These are phyloP conservation scores for Xylaria sp. DNA, from an alignment of 2,329 filamentous ascomycete genomes.

Conservation along the genomic window DNA sequence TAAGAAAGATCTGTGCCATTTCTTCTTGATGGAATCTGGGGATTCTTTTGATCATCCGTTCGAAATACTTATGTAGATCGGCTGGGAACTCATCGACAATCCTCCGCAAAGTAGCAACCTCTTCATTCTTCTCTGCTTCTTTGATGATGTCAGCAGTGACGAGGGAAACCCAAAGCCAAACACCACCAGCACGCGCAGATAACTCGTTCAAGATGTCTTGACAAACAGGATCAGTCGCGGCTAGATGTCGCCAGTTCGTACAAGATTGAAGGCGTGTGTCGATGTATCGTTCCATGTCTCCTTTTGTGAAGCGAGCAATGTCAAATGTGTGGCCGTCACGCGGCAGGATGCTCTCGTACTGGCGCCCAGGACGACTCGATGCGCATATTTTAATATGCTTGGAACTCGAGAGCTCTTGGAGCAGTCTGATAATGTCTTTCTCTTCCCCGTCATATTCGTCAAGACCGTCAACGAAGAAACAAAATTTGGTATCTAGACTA, in stretches of 20 bases:
- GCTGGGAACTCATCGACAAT: constrained; percentile 9
- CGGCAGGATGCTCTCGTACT: constrained; percentile 11
- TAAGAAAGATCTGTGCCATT: constrained; percentile 16
- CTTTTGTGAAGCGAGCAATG: background rate
- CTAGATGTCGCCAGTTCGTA: background rate
- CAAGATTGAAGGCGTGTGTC: background rate
- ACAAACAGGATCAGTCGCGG: background rate
- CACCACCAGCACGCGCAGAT: background rate
- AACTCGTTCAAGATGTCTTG: background rate
- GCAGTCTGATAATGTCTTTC: background rate
- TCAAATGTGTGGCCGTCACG: background rate
- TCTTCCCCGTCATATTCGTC: constrained; percentile 11
- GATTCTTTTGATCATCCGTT: background rate
- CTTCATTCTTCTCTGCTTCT: constrained; percentile 13
- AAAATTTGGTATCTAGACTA: background rate
- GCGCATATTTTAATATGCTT: constrained; percentile 16
- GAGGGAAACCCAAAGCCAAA: constrained; percentile 6
- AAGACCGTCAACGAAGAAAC: constrained; percentile 5
- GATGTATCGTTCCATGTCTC: background rate
- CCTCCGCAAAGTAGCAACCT: constrained; percentile 6
- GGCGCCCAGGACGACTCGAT: constrained; percentile 15
- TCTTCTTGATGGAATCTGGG: constrained; percentile 17
- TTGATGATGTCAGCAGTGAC: constrained; percentile 6
- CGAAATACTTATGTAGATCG: constrained; percentile 3
- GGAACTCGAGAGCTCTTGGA: background rate